Base-by-base conservation (phyloP, 139 green algal genomes). In the Choricystis sp. region DNA sequence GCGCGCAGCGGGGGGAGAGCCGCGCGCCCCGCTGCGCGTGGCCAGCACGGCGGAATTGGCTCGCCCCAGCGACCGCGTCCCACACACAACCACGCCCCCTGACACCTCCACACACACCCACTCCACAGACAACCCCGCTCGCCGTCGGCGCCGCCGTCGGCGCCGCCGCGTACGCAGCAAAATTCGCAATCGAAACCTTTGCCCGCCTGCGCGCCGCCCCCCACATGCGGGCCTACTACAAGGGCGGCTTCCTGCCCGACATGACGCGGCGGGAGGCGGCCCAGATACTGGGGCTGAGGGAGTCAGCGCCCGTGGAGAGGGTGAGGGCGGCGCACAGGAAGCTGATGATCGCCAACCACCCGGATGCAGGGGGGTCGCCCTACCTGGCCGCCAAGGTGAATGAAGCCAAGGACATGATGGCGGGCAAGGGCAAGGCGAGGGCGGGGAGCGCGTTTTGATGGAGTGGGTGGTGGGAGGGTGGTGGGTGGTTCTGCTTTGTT, bases 341-440 rank as follows among this genome's bases (percentile, higher is more conserved):
- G 22, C 92, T 99, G 64, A 99, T 99, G 91, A 89, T 94, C 31
- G 92, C 93, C 29, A 99, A 99, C 70, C 93, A 99, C 63, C 93
- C 93, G 5, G 93, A 99, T 66, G 71, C 84, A 66, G 91, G 92
- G 21, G 93, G 93, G 31, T 91, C 78, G 72, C 85, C 80, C 62
- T 96, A 86, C 72, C 73, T 99, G 14, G 91, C 91, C 0, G 80
- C 87, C 14, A 99, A 99, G 64, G 83, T 99, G 4, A 98, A 98
- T 58, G 92, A 98, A 63, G 92, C 92, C 0, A 98, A 98, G 72
- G 92, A 96, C 61, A 75, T 95, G 49, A 60, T 98, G 65, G 62
- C 96, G 9, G 87, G 86, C 14, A 95, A 96, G 76, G 81, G 80
- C 30, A 68, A 49, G 23, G 40, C n/a, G n/a, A n/a, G 74, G 21